Conservation (phyloP, 768 basidiomycete genomes). For the Cystofilobasidium capitatum region DNA sequence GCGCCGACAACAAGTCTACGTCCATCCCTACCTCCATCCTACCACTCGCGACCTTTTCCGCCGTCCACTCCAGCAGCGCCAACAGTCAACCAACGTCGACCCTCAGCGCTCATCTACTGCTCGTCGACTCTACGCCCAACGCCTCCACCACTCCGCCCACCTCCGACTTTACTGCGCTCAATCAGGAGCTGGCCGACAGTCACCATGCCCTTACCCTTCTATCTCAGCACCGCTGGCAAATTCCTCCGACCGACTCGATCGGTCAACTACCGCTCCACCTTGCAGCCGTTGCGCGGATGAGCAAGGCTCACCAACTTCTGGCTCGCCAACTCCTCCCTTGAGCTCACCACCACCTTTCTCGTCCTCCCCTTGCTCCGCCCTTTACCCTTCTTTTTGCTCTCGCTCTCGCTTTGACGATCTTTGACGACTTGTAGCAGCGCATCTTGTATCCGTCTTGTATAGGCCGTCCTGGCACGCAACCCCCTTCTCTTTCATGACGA, state of each 20-base stretch:
- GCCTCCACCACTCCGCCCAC: constrained; percentile 42
- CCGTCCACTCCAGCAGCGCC: constrained; percentile 44
- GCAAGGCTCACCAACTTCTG: not conserved
- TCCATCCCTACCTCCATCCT: constrained; percentile 42
- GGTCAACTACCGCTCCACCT: not conserved
- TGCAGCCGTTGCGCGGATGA: not conserved
- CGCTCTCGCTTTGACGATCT: not conserved
- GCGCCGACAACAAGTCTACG: constrained; percentile 37
- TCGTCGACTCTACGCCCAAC: constrained; percentile 44
- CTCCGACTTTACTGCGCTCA: constrained; percentile 32
- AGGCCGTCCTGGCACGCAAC: too few relatives aligned
- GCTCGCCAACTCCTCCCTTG: not conserved
- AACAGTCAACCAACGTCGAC: not conserved
- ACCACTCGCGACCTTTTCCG: constrained; percentile 51
- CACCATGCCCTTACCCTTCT: constrained; percentile 51
- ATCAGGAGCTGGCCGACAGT: constrained; percentile 55
- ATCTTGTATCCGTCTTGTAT: too few relatives aligned
- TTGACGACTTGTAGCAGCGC: not conserved
- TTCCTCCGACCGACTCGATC: not conserved
- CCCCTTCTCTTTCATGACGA: too few relatives aligned
- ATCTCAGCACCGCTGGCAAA: not conserved
- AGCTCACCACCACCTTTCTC: not conserved
- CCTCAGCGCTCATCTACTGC: constrained; percentile 54
- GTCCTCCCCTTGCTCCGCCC: not conserved
- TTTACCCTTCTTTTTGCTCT: not conserved